Evolutionary conservation across 805 yeast genomes (phyloP).

Genomic region (Wickerhamiella kazuoi): DNA sequence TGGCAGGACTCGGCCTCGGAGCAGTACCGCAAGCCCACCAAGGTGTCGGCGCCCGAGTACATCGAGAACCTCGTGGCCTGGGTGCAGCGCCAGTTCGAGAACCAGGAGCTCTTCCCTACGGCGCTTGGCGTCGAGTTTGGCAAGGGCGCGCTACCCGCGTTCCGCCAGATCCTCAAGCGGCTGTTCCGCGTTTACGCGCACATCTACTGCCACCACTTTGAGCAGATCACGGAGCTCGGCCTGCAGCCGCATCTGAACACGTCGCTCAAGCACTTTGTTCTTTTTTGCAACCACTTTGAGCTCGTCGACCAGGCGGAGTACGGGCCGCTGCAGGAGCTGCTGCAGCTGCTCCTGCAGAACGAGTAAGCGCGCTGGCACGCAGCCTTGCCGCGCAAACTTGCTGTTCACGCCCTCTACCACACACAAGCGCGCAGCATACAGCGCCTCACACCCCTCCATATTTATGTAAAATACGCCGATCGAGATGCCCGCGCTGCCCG

Average conservation of each 20-base stretch:
- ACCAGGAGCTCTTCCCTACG: slow-evolving; percentile 77
- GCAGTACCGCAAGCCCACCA: slow-evolving; percentile 50
- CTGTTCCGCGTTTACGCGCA: slow-evolving; percentile 92
- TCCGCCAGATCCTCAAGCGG: slow-evolving; percentile 76
- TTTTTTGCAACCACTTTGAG: slow-evolving; percentile 70
- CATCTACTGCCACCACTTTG: slow-evolving; percentile 94
- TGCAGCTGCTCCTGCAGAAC: slow-evolving; percentile 51
- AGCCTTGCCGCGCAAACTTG: no score
- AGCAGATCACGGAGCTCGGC: slow-evolving; percentile 82
- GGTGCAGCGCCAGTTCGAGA: slow-evolving; percentile 86
- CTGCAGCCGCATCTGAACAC: slow-evolving; percentile 86
- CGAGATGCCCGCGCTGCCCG: no score
- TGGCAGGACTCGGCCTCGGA: slow-evolving; percentile 64
- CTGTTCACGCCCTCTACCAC: no score
- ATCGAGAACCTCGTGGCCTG: slow-evolving; percentile 87
- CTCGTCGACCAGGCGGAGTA: slow-evolving; percentile 64
- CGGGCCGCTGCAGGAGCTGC: slow-evolving; percentile 82
- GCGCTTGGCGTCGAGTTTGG: slow-evolving; percentile 88
- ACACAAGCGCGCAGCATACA: no score
- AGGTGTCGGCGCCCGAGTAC: slow-evolving; percentile 87
- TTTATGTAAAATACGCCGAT: no score
- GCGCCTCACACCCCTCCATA: no score
- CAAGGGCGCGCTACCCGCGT: slow-evolving; percentile 56
- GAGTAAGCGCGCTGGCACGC: no score
- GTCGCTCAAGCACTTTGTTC: slow-evolving; percentile 79